Base-by-base conservation (phyloP, 1,139 yeast species). In the Lipomyces yarrowii region DNA sequence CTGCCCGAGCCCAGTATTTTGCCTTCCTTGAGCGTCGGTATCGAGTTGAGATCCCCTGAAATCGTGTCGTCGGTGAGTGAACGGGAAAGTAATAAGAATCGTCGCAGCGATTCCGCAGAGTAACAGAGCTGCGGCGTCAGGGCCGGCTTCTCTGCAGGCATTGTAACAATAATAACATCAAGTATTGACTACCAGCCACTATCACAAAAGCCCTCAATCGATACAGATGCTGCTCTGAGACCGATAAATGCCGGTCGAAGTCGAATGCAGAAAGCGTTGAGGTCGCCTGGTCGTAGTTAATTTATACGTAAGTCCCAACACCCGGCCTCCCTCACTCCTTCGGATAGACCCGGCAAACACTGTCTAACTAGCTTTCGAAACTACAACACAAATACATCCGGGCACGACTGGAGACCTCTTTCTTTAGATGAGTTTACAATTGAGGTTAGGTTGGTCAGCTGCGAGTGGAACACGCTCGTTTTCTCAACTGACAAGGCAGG, bases 11-110 rank as follows among this genome's bases (percentile, higher is more conserved):
- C 61, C 15, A 42, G 56, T 8, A 30, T 8, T 11, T 15, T 32
- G 21, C 32, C 23, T 30, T 33, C 37, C 18, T 55, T 15, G 1
- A 33, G 57, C 3, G 59, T 37, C 11, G 68, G 69, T 51, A 65
- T 30, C 2, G 67, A 60, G 35, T 65, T 65, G 33, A 65, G 56
- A 48, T 65, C 69, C 11, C 64, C 64, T 15, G 69, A 67, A 8
- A 62, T 33, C 2, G 64, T 32, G 42, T 67, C 69, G 55, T 67
- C 69, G 5, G 68, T 57, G 13, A 62, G 26, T 15, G 66, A 26
- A 23, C 69, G 61, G n/a, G 69, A 65, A 8, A 64, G 52, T 3
- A 57, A 23, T 13, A 67, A 59, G 60, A 67, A 67, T n/a, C 61
- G 42, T 26, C 69, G 69, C 6, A 67, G 48, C n/a, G 62, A 5